Conservation (phyloP, 2,329 filamentous ascomycete species). For the Xylaria arbuscula region DNA sequence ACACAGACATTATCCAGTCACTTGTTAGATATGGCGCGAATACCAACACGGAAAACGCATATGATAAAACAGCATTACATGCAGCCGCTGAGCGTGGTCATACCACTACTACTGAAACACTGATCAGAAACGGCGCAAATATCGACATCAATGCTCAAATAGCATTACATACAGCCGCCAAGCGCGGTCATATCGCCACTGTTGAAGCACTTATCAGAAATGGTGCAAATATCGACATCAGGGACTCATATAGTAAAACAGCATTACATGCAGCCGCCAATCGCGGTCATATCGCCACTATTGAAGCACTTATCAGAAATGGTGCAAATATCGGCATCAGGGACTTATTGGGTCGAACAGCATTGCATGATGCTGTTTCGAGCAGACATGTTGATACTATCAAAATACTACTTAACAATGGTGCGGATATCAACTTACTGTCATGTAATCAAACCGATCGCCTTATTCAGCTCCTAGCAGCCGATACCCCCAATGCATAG, state of each 20-base stretch:
- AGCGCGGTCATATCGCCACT: neutral
- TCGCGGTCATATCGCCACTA: neutral
- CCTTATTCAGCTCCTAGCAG: neutral
- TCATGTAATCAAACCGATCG: too few relatives aligned
- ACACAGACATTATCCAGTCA: neutral
- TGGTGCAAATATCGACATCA: neutral
- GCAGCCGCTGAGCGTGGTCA: neutral
- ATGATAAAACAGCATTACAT: neutral
- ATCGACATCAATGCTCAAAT: neutral
- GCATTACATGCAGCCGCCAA: neutral
- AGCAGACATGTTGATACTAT: neutral
- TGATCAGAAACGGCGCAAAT: constrained; percentile 1
- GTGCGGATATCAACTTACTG: neutral
- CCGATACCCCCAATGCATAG: neutral
- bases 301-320: neutral
- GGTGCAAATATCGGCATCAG: neutral
- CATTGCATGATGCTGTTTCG: neutral
- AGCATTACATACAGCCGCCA: neutral
- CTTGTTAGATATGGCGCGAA: constrained; percentile 1
- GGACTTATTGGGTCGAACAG: neutral
- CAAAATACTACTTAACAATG: neutral
- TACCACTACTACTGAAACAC: neutral
- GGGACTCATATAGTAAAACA: neutral
- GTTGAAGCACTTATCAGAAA: constrained; percentile 5
- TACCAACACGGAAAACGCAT: neutral